Conservation (phyloP, 2,329 filamentous ascomycete species). For the Hypoxylon sp. region DNA sequence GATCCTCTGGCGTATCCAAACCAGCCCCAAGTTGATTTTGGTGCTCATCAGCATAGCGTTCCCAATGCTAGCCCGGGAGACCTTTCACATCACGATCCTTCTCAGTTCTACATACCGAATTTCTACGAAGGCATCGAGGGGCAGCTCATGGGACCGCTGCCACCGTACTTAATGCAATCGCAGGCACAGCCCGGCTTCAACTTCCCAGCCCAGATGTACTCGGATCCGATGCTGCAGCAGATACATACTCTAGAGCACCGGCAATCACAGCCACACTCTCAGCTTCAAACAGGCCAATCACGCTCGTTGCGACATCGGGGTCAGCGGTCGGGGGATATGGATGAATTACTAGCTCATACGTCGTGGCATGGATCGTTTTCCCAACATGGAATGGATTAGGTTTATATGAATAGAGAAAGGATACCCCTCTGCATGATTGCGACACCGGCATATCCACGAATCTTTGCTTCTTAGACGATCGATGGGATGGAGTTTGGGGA, state of each 20-base stretch:
- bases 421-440: slow-evolving; percentile 48
- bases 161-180: slow-evolving; percentile 75
- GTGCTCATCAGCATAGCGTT: slow-evolving; percentile 52
- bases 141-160: slow-evolving; percentile 77
- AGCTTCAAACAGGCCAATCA: slow-evolving; percentile 45
- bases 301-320: slow-evolving; percentile 50
- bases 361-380: slow-evolving; percentile 52
- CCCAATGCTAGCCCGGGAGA: slow-evolving; percentile 50
- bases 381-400: slow-evolving; percentile 46
- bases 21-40: slow-evolving; percentile 75
- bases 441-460: slow-evolving; percentile 34
- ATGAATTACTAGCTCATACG: slow-evolving; percentile 61
- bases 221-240: slow-evolving; percentile 58
- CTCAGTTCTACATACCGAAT: slow-evolving; percentile 65
- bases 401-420: slow-evolving; percentile 45
- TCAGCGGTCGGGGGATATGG: slow-evolving; percentile 57
- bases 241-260: slow-evolving; percentile 52
- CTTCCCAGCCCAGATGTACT: slow-evolving; percentile 60
- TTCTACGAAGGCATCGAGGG: slow-evolving; percentile 77
- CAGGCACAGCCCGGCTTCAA: slow-evolving; percentile 59
- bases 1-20: slow-evolving; percentile 86
- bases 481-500: slow-evolving; percentile 39
- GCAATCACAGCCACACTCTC: slow-evolving; percentile 46
- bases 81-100: slow-evolving; percentile 52
- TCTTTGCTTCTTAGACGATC: slow-evolving; percentile 38